Evolutionary conservation across 352 stramenopile genomes (phyloP).

Genomic region (Phytophthora litchii): DNA sequence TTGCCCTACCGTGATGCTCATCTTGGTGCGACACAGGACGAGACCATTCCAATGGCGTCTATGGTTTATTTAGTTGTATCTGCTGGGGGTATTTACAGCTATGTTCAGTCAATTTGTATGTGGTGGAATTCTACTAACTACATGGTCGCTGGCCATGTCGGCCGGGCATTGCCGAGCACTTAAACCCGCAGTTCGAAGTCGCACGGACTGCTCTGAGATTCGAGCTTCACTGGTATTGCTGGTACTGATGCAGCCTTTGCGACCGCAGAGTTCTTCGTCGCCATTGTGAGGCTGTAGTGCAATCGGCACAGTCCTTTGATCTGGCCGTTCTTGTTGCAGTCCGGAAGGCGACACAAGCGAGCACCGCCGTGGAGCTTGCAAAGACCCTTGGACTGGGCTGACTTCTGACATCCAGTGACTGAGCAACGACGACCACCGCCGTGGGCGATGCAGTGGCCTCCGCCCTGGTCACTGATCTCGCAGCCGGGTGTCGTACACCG

Average conservation of each 20-base stretch:
- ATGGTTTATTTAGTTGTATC: conserved; percentile 24
- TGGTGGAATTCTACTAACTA: conserved; percentile 33
- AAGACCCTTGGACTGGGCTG: conserved; percentile 78
- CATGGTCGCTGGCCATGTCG: neutral
- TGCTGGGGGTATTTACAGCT: conserved; percentile 37
- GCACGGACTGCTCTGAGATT: conserved; percentile 23
- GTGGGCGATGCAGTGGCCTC: conserved; percentile 83
- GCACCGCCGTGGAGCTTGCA: conserved; percentile 88
- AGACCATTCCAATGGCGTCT: neutral
- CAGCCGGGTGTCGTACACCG: conserved; percentile 79
- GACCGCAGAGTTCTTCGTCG: conserved; percentile 20
- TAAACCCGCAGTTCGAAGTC: conserved; percentile 36
- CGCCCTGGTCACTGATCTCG: conserved; percentile 86
- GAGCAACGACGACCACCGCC: conserved; percentile 71
- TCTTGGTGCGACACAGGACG: neutral
- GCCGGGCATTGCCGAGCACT: conserved; percentile 6
- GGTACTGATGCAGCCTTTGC: conserved; percentile 5
- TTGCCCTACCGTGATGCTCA: conserved; percentile 5
- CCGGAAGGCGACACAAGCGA: conserved; percentile 65
- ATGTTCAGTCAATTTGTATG: conserved; percentile 23
- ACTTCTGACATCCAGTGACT: conserved; percentile 76
- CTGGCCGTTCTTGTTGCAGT: conserved; percentile 86
- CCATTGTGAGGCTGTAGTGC: conserved; percentile 63
- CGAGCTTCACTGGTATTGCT: conserved; percentile 18
- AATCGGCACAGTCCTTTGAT: conserved; percentile 78